Base-by-base conservation (phyloP, 2,329 filamentous ascomycete genomes). In the Tolypocladium ophioglossoides region DNA sequence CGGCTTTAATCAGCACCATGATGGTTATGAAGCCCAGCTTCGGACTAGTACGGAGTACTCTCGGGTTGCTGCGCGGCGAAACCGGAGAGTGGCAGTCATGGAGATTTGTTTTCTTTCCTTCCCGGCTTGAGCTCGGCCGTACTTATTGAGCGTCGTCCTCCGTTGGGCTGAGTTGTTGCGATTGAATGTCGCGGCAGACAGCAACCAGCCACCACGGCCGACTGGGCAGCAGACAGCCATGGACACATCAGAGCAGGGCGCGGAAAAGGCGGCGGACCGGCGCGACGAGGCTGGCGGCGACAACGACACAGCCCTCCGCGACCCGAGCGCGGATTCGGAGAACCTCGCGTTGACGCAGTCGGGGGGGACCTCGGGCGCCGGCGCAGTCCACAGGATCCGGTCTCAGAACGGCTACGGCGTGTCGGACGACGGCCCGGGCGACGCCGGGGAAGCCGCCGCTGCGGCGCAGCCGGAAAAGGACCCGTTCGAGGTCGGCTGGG, bases 401-500 rank as follows among this genome's bases (percentile, higher is more conserved):
- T 76, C 74, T 18, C 70, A 75, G 47, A 76, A 77, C 56, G 73
- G 74, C 30, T 76, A 74, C 56, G 68, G 74, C 50, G 68, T 70
- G 38, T 69, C 70, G 56, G 69, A 72, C 52, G 55, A 64, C n/a
- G n/a, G n/a, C 39, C n/a, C 52, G 14, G 27, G 34, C 37, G 57
- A 59, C 22, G 56, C 52, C 3, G 59, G 53, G 8, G 58, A 59
- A 4, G 52, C 51, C 30, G 22, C 40, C 3, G 44, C 30, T 12
- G 30, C 50, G n/a, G 27, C 52, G 5, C 51, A 32, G 27, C 34
- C 35, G 10, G 69, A 70, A 14, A 72, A 70, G 53, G 74, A 79
- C 51, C 71, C 73, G 0, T 91, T 82, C 62, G 79, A 89, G 57
- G 90, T 97, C 22, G 70, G 70, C 8, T 96, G 87, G 80, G 86